These are phyloP conservation scores for Eimeria tenella DNA, from an alignment of 169 alveolate genomes.

Conservation along the genomic window DNA sequence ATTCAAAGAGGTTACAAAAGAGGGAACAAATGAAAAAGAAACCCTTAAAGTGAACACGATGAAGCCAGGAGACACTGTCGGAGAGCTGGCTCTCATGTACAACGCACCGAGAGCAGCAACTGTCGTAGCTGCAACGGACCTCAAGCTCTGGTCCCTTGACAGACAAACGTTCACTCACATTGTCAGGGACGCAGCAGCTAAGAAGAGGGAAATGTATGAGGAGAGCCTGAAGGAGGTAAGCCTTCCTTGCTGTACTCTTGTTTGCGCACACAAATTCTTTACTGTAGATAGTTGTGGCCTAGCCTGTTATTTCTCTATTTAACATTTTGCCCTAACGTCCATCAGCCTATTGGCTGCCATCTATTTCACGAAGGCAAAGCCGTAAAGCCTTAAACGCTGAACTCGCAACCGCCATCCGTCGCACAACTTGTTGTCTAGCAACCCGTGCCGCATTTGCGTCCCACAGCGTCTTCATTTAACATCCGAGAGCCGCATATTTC, in stretches of 20 bases:
- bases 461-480: no score
- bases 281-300: no score
- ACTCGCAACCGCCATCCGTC: no score
- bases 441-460: no score
- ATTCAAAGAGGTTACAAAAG: conserved; percentile 79
- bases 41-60: conserved; percentile 83
- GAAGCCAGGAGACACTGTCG: conserved; percentile 93
- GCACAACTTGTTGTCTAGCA: no score
- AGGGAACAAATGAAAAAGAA: conserved; percentile 81
- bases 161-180: conserved; percentile 94
- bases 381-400: no score
- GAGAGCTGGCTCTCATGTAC: conserved; percentile 94
- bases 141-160: conserved; percentile 92
- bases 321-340: no score
- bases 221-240: conserved; percentile 91
- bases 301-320: no score
- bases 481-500: no score
- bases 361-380: no score
- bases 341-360: no score
- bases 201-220: conserved; percentile 92
- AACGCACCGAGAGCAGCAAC: conserved; percentile 96
- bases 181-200: conserved; percentile 92
- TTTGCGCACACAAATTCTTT: no score
- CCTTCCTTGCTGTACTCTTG: background rate
- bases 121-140: conserved; percentile 89